Conservation (phyloP, 1,284 basidiomycete genomes). For the Schizophyllum commune region DNA sequence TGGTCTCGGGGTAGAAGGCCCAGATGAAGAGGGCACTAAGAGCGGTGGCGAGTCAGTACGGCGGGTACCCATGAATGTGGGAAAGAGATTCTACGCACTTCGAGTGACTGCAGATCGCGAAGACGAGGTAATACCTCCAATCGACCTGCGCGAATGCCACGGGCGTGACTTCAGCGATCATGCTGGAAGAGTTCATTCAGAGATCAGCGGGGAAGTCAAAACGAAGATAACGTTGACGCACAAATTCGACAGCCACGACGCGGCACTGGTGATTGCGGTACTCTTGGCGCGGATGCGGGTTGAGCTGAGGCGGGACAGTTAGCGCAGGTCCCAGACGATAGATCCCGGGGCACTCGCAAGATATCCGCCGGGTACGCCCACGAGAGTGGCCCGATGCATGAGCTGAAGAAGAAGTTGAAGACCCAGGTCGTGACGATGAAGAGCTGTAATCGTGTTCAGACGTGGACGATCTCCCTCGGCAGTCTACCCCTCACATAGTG, state of each 20-base stretch:
- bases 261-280: constrained; percentile 47
- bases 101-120: constrained; percentile 53
- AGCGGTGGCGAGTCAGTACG: neutral
- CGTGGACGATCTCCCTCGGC: neutral
- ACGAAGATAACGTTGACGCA: constrained; percentile 14
- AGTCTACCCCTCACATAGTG: constrained; percentile 20
- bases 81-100: constrained; percentile 27
- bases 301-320: constrained; percentile 25
- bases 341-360: constrained; percentile 20
- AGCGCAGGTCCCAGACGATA: neutral
- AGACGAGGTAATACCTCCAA: constrained; percentile 44
- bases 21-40: constrained; percentile 46
- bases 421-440: constrained; percentile 34
- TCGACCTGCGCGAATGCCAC: constrained; percentile 41
- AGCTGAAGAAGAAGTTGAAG: constrained; percentile 51
- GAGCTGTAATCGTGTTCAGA: constrained; percentile 19
- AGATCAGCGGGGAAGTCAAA: neutral
- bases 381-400: constrained; percentile 43
- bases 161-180: constrained; percentile 42
- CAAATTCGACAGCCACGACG: constrained; percentile 46
- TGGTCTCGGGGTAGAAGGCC: constrained; percentile 40
- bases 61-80: neutral
- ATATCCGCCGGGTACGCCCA: constrained; percentile 41
- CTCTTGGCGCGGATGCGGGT: constrained; percentile 55
- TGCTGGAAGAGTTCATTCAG: constrained; percentile 16